Base-by-base conservation (phyloP, 495 filamentous ascomycete genomes). In the Talaromyces liani region DNA sequence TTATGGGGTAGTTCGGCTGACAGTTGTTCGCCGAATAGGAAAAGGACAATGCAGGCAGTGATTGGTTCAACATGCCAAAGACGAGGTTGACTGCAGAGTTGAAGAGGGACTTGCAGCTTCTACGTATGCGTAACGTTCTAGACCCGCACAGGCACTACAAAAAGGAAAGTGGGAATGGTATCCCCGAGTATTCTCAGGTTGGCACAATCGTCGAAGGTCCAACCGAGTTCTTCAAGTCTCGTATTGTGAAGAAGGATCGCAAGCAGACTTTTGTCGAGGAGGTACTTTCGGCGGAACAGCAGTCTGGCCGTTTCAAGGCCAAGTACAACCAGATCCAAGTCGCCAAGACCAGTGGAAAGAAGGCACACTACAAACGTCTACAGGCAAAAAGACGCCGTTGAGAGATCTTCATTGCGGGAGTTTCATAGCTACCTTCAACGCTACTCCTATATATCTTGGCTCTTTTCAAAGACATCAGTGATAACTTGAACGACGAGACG, bases 251-350 rank as follows among this genome's bases (percentile, higher is more conserved):
- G 72, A 95, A 89, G 74, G 89, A 98, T 69, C 82, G 91, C 64
- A 96, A 95, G 79, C 84, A 83, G 66, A 96, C 91, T 3, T 90
- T 98, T 64, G 88, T 93, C n/a, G 91, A 95, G 63, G 92, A 97
- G 69, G 83, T 93, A 5, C 72, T 97, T 65, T 84, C 87, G 10
- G 73, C 79, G 36, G 88, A 93, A 69, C 76, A 78, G 12, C 70
- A 78, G 65, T 83, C 73, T 22, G 77, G 80, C 41, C 80, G 85
- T 20, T 91, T 92, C 71, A 86, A 86, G 75, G 77, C 76, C 25
- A 92, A 91, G 72, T 91, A 89, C 69, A 78, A 80, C 18, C 85
- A 89, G 27, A 84, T 93, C 27, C 88, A 91, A 69, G 71, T 65
- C 31, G 75, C 75, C 4, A 92, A 91, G 70, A 80, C 74, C 39